Base-by-base conservation (phyloP, 176 grass and related monocot species). In the Puccinellia tenuiflora region DNA sequence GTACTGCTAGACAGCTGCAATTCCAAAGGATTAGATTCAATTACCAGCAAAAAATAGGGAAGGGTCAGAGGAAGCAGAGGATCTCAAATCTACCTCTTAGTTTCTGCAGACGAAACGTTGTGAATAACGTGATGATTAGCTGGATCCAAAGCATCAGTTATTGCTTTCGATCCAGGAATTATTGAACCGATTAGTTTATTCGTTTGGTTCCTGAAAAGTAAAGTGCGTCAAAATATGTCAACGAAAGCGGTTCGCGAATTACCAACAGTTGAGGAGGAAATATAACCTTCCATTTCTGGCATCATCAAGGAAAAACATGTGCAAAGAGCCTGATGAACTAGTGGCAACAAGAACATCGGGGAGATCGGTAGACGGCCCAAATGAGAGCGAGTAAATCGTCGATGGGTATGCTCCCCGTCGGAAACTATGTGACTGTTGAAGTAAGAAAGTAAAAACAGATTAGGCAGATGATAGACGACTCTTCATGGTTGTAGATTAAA, bases 291-390 rank as follows among this genome's bases (percentile, higher is more conserved):
- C 83, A 45, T 95, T 96, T 85, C 94, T 93, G 18, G 84, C 28
- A 29, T 54, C 73, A 21, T 90, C 96, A 54, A 98, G 87, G 68
- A 92, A 91, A 88, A 98, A 98, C 71, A 95, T 86, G 80, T 98
- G 96, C 83, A 98, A 81, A 84, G 96, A 98, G 31, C 96, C 96
- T 55, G 96, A 95, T 5, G 93, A 98, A 88, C 96, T 98, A 85
- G 96, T 95, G 68, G 96, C 90, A 75, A 81, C 82, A 86, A 98
- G 96, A 85, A 96, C 79, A 57, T 93, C 80, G 40, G 91, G 96
- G 17, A 91, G 74, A 54, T 92, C 93, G 35, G 52, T 29, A 54
- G 85, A 93, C 13, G 93, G 93, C 57, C 83, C 91, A 87, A 95
- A 98, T 79, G 96, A 59, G 51, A 98, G 75, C 9, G 96, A 96